These are phyloP conservation scores for Westerdykella aurantiaca DNA, from an alignment of 2,329 filamentous ascomycete genomes.

Conservation along the genomic window DNA sequence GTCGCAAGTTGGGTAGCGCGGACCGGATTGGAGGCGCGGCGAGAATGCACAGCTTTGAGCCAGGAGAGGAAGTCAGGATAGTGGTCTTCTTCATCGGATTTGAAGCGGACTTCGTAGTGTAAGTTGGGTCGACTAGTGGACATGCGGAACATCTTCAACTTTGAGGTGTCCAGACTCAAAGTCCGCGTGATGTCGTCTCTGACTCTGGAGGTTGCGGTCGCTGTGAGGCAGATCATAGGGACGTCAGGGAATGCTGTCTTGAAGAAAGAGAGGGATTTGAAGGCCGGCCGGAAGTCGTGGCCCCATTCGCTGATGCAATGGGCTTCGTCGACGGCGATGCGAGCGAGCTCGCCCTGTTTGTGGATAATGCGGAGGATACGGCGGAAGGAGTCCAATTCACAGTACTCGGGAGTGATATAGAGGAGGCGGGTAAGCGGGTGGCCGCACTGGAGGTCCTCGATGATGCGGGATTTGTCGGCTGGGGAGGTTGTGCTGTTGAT, in stretches of 20 bases:
- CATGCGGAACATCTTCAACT: conserved; percentile 71
- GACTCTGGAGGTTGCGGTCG: conserved; percentile 78
- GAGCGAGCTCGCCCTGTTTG: conserved; percentile 74
- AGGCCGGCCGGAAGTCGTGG: conserved; percentile 92
- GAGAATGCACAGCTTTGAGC: conserved; percentile 66
- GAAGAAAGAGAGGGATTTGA: conserved; percentile 83
- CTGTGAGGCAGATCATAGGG: conserved; percentile 87
- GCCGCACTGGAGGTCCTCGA: conserved; percentile 77
- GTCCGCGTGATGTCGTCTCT: conserved; percentile 75
- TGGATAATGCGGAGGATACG: conserved; percentile 67
- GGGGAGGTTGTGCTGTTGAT: conserved; percentile 77
- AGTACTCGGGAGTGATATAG: conserved; percentile 91
- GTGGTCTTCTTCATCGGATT: conserved; percentile 67
- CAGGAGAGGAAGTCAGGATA: conserved; percentile 70
- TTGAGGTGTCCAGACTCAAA: conserved; percentile 60
- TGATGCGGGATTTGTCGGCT: conserved; percentile 60
- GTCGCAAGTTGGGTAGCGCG: conserved; percentile 55
- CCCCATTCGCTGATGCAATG: conserved; percentile 99
- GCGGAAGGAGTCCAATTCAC: conserved; percentile 71
- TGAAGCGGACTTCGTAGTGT: conserved; percentile 85
- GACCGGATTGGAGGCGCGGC: conserved; percentile 54
- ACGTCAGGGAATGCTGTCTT: conserved; percentile 74
- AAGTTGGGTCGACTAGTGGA: conserved; percentile 79
- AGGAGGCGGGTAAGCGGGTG: conserved; percentile 78
- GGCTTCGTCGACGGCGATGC: conserved; percentile 91